Evolutionary conservation across 108 stramenopile genomes (phyloP), one percentile per base, ranked within the genome.

Genomic region (Halocafeteria seosinensis): DNA sequence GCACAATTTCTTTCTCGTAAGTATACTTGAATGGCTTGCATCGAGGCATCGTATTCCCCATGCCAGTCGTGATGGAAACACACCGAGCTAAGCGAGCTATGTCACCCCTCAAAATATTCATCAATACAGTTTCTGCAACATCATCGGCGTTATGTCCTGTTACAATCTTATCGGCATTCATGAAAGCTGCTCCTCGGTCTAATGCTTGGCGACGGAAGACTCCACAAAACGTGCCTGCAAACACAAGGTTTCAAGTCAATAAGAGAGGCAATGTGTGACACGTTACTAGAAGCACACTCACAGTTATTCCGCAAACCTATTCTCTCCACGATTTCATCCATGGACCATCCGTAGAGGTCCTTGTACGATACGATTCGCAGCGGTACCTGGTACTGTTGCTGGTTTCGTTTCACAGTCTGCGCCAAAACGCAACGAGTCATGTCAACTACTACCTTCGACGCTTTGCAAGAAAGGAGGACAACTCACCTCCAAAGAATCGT

Each of bases 81-180:
- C 57, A 59, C 17, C 57, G 17, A 35, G 11, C 27, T 13, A 59
- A 35, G 13, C 57, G 57, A 21, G 57, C 57, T 2, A 6, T 30
- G 57, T 59, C 57, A 2, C 57, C 57, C 34, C 57, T 33, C 57
- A 59, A 17, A 30, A 59, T 6, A 17, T 59, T 59, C 57, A 59
- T 59, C 17, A 59, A n/a, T 2, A 59, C 57, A 2, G 57, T 59
- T 35, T 59, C 57, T 2, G 57, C 57, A 13, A 59, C 57, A 35
- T 59, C 57, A n/a, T 59, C 57, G 5, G 57, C 57, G 28, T 59
- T 59, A n/a, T 59, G 57, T 33, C 57, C 57, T 11, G 57, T 59
- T 21, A 28, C 57, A 21, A 59, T 21, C 57, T 27, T 59, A 35
- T 59, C 57, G 12, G 57, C 57, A 33, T 59, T 28, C 34, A n/a